phyloP scores from a whole-genome alignment of 2,329 filamentous ascomycete genomes.

The Bipolaris sorokiniana region DNA sequence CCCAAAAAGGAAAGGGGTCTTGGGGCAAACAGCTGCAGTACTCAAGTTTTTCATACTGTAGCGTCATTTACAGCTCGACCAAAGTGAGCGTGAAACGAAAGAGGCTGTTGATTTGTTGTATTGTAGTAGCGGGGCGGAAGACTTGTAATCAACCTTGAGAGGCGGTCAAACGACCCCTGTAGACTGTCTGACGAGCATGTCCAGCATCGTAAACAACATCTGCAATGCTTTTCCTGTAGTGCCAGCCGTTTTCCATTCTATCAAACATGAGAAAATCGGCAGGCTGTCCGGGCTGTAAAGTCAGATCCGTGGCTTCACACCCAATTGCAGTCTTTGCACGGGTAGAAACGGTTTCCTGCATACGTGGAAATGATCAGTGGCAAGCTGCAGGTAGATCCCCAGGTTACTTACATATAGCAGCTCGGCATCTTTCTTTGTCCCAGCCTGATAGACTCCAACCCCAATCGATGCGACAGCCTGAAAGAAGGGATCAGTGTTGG shows the following conservation, averaged over 20 bases:
- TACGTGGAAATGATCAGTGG: conserved; percentile 23
- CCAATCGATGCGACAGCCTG: conserved; percentile 50
- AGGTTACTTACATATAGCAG: conserved; percentile 60
- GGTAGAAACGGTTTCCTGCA: conserved; percentile 57
- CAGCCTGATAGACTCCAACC: conserved; percentile 71
- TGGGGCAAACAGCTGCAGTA: not conserved
- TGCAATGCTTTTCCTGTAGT: conserved; percentile 49
- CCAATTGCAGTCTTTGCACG: conserved; percentile 54
- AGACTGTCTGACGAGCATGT: conserved; percentile 39
- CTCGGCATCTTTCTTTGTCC: conserved; percentile 64
- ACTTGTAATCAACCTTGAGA: not conserved
- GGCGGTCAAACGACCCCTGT: conserved; percentile 31
- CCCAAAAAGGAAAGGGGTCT: not conserved
- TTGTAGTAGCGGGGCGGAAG: not conserved
- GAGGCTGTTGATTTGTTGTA: not conserved
- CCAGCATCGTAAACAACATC: conserved; percentile 56
- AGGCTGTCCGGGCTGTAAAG: conserved; percentile 44
- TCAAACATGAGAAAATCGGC: conserved; percentile 55
- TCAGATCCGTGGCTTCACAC: conserved; percentile 34
- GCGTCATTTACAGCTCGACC: not conserved
- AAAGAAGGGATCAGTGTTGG: not conserved
- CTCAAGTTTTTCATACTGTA: not conserved
- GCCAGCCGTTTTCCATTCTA: conserved; percentile 47
- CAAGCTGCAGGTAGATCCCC: not conserved
- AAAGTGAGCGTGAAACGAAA: not conserved